phyloP scores from a whole-genome alignment of 192 early-diverging fungal genomes.

The Kickxella alabastrina region DNA sequence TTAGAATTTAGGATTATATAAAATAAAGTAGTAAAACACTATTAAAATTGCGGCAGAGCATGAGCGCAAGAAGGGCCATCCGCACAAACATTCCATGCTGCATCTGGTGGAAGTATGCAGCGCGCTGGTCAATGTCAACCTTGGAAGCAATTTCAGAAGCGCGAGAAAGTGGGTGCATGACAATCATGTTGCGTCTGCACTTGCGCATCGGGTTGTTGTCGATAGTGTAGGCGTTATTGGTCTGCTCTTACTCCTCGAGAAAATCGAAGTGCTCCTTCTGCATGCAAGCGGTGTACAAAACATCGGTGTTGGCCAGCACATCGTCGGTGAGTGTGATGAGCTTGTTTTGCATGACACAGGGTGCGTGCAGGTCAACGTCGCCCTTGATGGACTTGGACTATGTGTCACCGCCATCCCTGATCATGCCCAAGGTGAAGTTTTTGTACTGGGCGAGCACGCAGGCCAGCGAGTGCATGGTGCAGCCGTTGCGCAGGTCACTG shows the following conservation, averaged over 20 bases:
- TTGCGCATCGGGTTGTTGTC: conserved; percentile 80
- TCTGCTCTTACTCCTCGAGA: conserved; percentile 73
- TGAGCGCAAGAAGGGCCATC: conserved; percentile 94
- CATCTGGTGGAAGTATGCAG: conserved; percentile 99
- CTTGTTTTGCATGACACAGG: conserved; percentile 63
- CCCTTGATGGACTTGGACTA: conserved; percentile 86
- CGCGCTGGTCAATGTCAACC: conserved; percentile 96
- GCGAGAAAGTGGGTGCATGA: conserved; percentile 97
- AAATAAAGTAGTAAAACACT: background rate
- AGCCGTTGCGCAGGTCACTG: conserved; percentile 95
- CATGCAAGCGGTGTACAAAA: conserved; percentile 93
- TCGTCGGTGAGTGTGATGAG: conserved; percentile 65
- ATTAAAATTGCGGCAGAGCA: conserved; percentile 52
- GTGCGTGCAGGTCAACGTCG: conserved; percentile 55
- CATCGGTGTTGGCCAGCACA: conserved; percentile 85
- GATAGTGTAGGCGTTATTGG: conserved; percentile 75
- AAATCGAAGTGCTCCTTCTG: conserved; percentile 91
- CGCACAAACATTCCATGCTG: conserved; percentile 94
- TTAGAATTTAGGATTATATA: too few relatives aligned
- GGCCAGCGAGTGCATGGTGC: conserved; percentile 95
- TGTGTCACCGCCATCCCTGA: conserved; percentile 68
- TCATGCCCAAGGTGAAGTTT: conserved; percentile 90
- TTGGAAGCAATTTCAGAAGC: conserved; percentile 94
- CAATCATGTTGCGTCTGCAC: conserved; percentile 94
- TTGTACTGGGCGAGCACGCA: conserved; percentile 79